These are phyloP conservation scores for Emergomyces orientalis DNA, from an alignment of 2,329 filamentous ascomycete species.

Conservation along the genomic window DNA sequence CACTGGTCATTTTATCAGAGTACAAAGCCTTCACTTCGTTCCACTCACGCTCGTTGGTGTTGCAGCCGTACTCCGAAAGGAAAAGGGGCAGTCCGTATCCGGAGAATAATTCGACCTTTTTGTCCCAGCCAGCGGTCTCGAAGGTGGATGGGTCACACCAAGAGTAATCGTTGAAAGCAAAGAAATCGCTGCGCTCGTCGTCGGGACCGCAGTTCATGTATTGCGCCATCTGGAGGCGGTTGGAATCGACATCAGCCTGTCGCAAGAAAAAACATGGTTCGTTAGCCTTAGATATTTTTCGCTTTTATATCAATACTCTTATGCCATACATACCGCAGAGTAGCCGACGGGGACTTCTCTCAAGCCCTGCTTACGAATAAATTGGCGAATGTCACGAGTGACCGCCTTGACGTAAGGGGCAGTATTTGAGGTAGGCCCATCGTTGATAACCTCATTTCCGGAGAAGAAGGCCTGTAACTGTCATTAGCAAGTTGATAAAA, in stretches of 20 bases:
- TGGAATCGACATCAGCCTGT: constrained; percentile 68
- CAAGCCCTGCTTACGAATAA: constrained; percentile 53
- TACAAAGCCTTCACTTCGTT: constrained; percentile 72
- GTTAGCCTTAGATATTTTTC: neutral
- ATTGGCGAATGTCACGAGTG: constrained; percentile 67
- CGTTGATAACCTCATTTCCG: constrained; percentile 72
- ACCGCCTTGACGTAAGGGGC: constrained; percentile 71
- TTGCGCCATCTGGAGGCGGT: constrained; percentile 74
- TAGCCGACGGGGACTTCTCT: constrained; percentile 66
- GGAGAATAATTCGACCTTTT: constrained; percentile 80
- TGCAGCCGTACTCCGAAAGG: constrained; percentile 92
- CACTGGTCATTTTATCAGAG: constrained; percentile 67
- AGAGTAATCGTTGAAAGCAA: constrained; percentile 80
- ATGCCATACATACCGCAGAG: constrained; percentile 37
- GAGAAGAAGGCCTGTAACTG: constrained; percentile 60
- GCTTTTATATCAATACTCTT: neutral
- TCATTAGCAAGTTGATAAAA: neutral
- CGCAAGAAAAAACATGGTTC: neutral
- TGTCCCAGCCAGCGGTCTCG: constrained; percentile 65
- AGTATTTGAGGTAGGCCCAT: constrained; percentile 52
- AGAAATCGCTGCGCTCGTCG: constrained; percentile 74
- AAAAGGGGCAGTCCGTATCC: constrained; percentile 85
- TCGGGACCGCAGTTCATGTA: constrained; percentile 93
- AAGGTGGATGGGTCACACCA: constrained; percentile 73
- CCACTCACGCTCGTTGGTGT: constrained; percentile 71